Conservation (phyloP, 176 grass and related monocot species). For the Melocanna baccifera region DNA sequence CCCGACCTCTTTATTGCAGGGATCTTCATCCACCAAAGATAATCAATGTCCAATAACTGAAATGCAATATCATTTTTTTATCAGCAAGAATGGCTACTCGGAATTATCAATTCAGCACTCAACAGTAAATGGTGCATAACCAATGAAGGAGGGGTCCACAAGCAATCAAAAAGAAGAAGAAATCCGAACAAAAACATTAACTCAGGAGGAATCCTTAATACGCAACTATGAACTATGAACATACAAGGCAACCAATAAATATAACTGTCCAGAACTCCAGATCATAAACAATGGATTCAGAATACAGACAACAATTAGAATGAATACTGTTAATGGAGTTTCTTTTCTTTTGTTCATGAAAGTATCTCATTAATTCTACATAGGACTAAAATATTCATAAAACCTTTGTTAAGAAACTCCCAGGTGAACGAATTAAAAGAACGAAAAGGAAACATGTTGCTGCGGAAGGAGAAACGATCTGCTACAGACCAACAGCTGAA, state of each 20-base stretch:
- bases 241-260: not conserved
- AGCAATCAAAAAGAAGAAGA: constrained; percentile 2
- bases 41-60: constrained; percentile 11
- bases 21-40: not conserved
- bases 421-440: not conserved
- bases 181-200: not conserved
- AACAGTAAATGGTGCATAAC: constrained; percentile 19
- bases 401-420: not conserved
- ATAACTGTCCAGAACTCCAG: not conserved
- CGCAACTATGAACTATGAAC: not conserved
- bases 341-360: constrained; percentile 3
- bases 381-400: not conserved
- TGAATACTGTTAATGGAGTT: not conserved
- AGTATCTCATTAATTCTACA: not conserved
- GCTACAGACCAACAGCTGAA: not conserved
- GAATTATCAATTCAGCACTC: constrained; percentile 11
- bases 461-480: not conserved
- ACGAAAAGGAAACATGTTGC: not conserved
- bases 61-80: constrained; percentile 26
- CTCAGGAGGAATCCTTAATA: not conserved
- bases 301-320: not conserved
- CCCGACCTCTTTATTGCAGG: not conserved
- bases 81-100: constrained; percentile 30
- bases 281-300: not conserved
- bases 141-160: constrained; percentile 15